phyloP scores from a whole-genome alignment of 2,329 filamentous ascomycete genomes.

The Apiospora malaysiana region DNA sequence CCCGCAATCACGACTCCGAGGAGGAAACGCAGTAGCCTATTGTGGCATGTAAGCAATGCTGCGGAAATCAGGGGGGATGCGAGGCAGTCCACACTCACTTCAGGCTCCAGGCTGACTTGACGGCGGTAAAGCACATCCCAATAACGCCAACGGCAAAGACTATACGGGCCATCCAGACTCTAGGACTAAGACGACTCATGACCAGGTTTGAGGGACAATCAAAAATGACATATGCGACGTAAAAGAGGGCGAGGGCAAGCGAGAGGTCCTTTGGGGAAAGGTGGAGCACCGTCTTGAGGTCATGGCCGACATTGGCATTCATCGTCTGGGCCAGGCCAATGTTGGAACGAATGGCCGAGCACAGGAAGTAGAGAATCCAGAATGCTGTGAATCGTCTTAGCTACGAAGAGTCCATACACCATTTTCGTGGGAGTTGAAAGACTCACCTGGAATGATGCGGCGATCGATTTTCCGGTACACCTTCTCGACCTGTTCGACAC shows the following conservation, averaged over 20 bases:
- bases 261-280: slow-evolving; percentile 79
- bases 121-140: slow-evolving; percentile 82
- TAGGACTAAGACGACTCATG: slow-evolving; percentile 84
- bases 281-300: slow-evolving; percentile 73
- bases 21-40: slow-evolving; percentile 77
- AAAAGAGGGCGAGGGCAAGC: slow-evolving; percentile 85
- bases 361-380: slow-evolving; percentile 90
- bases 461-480: slow-evolving; percentile 64
- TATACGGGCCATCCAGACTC: slow-evolving; percentile 91
- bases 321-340: slow-evolving; percentile 95
- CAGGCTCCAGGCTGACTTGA: slow-evolving; percentile 82
- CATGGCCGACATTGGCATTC: slow-evolving; percentile 74
- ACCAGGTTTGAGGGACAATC: slow-evolving; percentile 87
- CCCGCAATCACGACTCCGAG: slow-evolving; percentile 88
- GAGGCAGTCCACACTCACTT: slow-evolving; percentile 58
- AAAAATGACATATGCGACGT: slow-evolving; percentile 90
- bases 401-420: not conserved
- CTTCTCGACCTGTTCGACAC: slow-evolving; percentile 57
- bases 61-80: no score
- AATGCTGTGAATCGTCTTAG: slow-evolving; percentile 61
- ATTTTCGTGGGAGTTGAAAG: not conserved
- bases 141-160: slow-evolving; percentile 87
- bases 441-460: slow-evolving; percentile 64
- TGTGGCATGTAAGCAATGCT: slow-evolving; percentile 23
- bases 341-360: slow-evolving; percentile 89